Evolutionary conservation across 345 rosid genomes (phyloP).

Genomic region (Limnanthes douglasii): DNA sequence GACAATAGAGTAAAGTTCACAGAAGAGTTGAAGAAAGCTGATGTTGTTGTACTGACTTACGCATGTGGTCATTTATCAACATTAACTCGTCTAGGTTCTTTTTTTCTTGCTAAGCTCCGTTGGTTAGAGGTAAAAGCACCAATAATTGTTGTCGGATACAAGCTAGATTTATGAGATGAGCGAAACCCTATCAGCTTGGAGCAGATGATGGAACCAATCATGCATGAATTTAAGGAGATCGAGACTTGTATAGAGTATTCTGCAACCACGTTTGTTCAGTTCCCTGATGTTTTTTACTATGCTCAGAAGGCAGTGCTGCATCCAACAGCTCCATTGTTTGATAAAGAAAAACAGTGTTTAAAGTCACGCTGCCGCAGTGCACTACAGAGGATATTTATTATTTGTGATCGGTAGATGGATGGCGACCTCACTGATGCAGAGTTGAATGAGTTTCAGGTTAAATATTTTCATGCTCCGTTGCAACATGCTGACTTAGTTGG

Average conservation of each 20-base stretch:
- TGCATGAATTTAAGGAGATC: too few relatives aligned
- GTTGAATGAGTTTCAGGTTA: conserved; percentile 81
- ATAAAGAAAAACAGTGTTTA: conserved; percentile 54
- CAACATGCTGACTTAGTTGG: conserved; percentile 66
- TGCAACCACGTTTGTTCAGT: conserved; percentile 38
- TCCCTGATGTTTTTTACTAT: conserved; percentile 74
- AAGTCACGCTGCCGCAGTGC: conserved; percentile 65
- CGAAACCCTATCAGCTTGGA: conserved; percentile 35
- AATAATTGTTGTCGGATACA: conserved; percentile 76
- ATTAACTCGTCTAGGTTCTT: conserved; percentile 39
- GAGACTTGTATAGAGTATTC: too few relatives aligned
- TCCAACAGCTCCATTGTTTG: conserved; percentile 69
- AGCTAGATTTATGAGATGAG: conserved; percentile 64
- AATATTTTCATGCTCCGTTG: conserved; percentile 57
- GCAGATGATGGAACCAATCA: conserved; percentile 59
- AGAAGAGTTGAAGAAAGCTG: conserved; percentile 71
- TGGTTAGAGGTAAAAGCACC: conserved; percentile 68
- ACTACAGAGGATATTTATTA: conserved; percentile 56
- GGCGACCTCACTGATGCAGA: conserved; percentile 69
- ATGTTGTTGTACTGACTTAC: conserved; percentile 57
- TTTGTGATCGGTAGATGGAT: conserved; percentile 66
- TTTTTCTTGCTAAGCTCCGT: conserved; percentile 75
- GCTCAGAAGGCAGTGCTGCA: conserved; percentile 78
- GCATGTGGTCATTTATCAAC: conserved; percentile 64
- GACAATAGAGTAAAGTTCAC: conserved; percentile 56